These are phyloP conservation scores for Tylopilus sp. DNA, from an alignment of 1,284 basidiomycete species.

Conservation along the genomic window DNA sequence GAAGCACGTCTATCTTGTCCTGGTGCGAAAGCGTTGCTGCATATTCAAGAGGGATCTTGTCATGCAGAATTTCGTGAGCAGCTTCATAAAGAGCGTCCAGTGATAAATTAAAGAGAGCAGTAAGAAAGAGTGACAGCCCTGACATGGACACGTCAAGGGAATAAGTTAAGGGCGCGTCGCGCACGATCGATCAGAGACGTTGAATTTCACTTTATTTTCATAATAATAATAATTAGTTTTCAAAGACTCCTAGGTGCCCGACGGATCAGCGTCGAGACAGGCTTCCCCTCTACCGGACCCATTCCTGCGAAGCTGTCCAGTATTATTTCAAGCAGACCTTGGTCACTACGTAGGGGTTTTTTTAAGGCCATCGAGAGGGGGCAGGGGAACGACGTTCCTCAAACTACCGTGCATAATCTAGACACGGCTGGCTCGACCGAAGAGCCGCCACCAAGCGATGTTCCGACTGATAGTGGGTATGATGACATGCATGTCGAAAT, in stretches of 20 bases:
- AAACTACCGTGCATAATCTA: not conserved
- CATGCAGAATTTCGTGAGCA: too few species aligned
- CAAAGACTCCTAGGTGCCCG: not conserved
- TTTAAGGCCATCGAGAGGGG: not conserved
- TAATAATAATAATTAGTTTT: not conserved
- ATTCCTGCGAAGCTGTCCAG: not conserved
- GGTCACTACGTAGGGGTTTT: not conserved
- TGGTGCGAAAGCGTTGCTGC: not conserved
- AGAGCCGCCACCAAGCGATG: not conserved
- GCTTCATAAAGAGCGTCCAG: not conserved
- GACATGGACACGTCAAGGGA: not conserved
- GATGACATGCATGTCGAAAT: not conserved
- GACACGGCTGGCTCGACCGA: not conserved
- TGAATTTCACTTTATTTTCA: not conserved
- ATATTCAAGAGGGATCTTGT: not conserved
- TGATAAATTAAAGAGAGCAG: not conserved
- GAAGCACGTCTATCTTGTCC: not conserved
- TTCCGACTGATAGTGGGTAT: not conserved
- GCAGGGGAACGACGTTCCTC: not conserved
- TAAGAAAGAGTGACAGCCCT: not conserved
- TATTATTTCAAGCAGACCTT: not conserved
- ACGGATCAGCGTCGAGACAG: constrained; percentile 6
- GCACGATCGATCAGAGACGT: not conserved
- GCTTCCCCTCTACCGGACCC: not conserved
- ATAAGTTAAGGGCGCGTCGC: not conserved